Percentiles rank a stretch among this genome's conserved stretches.
phyloP scores from a whole-genome alignment of 2,329 filamentous ascomycete genomes.

The Verticillium dahliae region DNA sequence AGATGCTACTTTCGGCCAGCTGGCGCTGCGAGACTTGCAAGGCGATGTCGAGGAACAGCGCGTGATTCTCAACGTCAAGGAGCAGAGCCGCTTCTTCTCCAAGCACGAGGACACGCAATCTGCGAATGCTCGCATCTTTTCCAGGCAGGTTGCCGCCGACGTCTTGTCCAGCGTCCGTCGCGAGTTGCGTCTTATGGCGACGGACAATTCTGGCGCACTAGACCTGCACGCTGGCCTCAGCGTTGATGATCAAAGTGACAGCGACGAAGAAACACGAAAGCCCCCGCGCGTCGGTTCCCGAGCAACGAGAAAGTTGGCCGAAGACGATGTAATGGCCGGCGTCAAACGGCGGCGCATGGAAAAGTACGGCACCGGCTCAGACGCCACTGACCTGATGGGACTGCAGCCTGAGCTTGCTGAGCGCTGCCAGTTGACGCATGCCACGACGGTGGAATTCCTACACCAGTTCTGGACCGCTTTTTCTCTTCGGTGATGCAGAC shows the following conservation, averaged over 20 bases:
- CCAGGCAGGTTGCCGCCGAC: constrained; percentile 61
- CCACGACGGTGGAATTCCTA: constrained; percentile 91
- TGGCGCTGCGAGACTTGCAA: constrained; percentile 74
- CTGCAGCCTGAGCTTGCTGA: constrained; percentile 54
- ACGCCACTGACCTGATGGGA: constrained; percentile 8
- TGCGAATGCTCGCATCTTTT: constrained; percentile 46
- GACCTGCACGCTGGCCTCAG: constrained; percentile 60
- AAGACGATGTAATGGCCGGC: constrained; percentile 59
- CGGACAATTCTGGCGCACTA: constrained; percentile 41
- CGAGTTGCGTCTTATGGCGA: constrained; percentile 50
- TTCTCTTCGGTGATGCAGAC: constrained; percentile 79
- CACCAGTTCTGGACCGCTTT: constrained; percentile 96
- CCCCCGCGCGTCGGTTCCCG: constrained; percentile 62
- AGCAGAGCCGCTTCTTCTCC: constrained; percentile 79
- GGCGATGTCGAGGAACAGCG: constrained; percentile 68
- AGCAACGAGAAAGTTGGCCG: constrained; percentile 56
- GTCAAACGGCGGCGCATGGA: constrained; percentile 56
- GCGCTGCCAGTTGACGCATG: constrained; percentile 66
- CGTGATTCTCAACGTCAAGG: constrained; percentile 79
- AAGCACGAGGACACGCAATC: constrained; percentile 43
- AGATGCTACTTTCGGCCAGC: constrained; percentile 65
- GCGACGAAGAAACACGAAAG: constrained; percentile 54
- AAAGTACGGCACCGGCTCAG: constrained; percentile 41
- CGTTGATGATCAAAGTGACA: constrained; percentile 64
- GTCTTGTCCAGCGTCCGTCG: constrained; percentile 59